Base-by-base conservation (phyloP, 331 rosid genomes). In the Prunus yedoensis region DNA sequence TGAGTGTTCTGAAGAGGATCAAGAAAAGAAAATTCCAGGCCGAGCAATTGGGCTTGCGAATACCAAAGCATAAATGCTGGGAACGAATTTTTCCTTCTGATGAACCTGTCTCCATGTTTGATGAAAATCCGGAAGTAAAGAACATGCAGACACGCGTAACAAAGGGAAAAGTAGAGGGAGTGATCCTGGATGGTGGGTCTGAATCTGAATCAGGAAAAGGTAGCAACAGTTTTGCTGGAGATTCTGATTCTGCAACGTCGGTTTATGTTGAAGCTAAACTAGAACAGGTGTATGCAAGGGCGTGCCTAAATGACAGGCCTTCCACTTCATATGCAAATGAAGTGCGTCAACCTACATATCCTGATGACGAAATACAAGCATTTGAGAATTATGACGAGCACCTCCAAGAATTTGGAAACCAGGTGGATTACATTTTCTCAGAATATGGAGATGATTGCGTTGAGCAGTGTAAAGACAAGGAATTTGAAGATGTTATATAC, bases 11-110 rank as follows among this genome's bases (percentile, higher is more conserved):
- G 41, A 66, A 28, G 50, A 51, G 45, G 3, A 49, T 71, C 79
- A 94, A 87, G 87, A 93, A 94, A 77, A 87, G 98, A 73, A 94
- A 94, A 80, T 63, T 90, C 38, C 90, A 74, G 45, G 83, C 74
- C 3, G 92, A 90, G 74, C 89, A 86, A 28, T 78, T 91, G 71
- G 93, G 82, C 79, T 82, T 87, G 81, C 88, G 91, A 61, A 72
- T 74, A 66, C 80, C 89, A 1, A 90, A 87, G 86, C 94, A 88
- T 68, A 87, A 75, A 79, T 88, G 92, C 75, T 71, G 85, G 83
- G 78, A 69, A 78, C 78, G 68, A 35, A 76, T 59, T 62, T 73
- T 54, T 63, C 66, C 86, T 47, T 87, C 76, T 62, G 84, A 68
- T 27, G 23, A 71, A 66, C 60, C 69, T 47, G 53, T 74, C 79